Percentiles rank a stretch among this genome's conserved stretches.
These are phyloP conservation scores for Avena eriantha DNA, from an alignment of 176 grass and related monocot genomes.

Conservation along the genomic window DNA sequence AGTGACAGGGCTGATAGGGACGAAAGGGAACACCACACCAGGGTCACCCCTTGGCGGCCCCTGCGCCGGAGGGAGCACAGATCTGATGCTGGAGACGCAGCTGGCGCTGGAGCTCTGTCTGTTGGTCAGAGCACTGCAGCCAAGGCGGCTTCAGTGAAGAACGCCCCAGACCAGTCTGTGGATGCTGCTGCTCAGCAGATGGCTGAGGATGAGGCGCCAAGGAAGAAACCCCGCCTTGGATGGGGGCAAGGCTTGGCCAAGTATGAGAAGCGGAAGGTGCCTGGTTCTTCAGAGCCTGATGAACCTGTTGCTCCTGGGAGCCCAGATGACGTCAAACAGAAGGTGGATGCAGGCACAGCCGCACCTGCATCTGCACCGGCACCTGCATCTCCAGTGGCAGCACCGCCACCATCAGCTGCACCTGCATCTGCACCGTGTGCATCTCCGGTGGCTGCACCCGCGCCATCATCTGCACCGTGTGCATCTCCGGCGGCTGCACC, in stretches of 20 bases:
- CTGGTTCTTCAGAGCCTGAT: conserved; percentile 49
- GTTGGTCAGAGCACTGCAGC: conserved; percentile 27
- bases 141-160: conserved; percentile 45
- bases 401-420: neutral
- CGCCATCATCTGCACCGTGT: neutral
- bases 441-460: conserved; percentile 1
- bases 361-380: neutral
- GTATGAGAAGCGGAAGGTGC: conserved; percentile 92
- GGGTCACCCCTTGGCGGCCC: conserved; percentile 56
- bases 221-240: conserved; percentile 89
- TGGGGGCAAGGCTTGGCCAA: conserved; percentile 98
- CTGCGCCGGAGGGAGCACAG: conserved; percentile 62
- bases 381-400: conserved; percentile 8
- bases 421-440: neutral
- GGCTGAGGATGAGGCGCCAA: conserved; percentile 59
- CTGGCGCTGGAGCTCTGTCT: conserved; percentile 33
- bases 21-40: conserved; percentile 57
- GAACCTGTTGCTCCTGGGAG: conserved; percentile 37
- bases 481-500: neutral
- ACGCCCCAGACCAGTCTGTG: conserved; percentile 11
- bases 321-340: conserved; percentile 31
- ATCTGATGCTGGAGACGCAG: conserved; percentile 52
- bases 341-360: neutral
- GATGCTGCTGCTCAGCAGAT: conserved; percentile 30
- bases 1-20: conserved; percentile 53